Evolutionary conservation across 116 monocot species (phyloP).

Genomic region (Posidonia oceanica): DNA sequence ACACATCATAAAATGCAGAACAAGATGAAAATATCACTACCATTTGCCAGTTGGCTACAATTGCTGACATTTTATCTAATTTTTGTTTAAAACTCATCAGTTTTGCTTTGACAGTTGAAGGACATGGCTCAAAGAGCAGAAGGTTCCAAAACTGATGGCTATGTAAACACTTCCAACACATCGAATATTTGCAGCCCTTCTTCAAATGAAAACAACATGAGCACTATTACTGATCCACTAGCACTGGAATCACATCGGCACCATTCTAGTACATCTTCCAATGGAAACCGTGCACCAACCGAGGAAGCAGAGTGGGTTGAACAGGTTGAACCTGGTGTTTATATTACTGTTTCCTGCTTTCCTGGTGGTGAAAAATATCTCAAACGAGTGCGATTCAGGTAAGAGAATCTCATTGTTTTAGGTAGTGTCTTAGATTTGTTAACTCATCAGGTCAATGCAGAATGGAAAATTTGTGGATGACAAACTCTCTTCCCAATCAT

Average conservation of each 20-base stretch:
- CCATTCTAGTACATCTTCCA: slow-evolving; percentile 12
- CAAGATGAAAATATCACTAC: too few relatives aligned
- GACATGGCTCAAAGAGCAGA: slow-evolving; percentile 43
- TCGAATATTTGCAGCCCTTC: slow-evolving; percentile 8
- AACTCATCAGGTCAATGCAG: too few relatives aligned
- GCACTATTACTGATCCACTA: slow-evolving; percentile 8
- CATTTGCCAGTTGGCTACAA: too few relatives aligned
- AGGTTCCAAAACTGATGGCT: slow-evolving; percentile 2
- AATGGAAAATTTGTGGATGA: too few relatives aligned
- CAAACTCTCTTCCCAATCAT: too few relatives aligned
- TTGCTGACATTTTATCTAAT: too few relatives aligned
- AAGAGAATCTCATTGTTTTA: background rate
- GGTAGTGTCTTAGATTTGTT: background rate
- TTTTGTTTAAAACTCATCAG: background rate
- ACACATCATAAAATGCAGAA: too few relatives aligned
- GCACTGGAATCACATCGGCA: slow-evolving; percentile 14
- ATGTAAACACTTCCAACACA: slow-evolving; percentile 6
- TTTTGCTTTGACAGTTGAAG: slow-evolving; percentile 45
- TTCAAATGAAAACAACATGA: slow-evolving; percentile 11
- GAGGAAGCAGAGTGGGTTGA: slow-evolving; percentile 65
- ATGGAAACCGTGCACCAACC: slow-evolving; percentile 16
- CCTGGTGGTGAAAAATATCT: slow-evolving; percentile 55
- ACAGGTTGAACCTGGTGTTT: slow-evolving; percentile 78
- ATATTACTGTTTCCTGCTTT: slow-evolving; percentile 45
- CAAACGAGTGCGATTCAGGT: slow-evolving; percentile 87